phyloP scores from a whole-genome alignment of 768 basidiomycete species.

The Termitomyces sp. region DNA sequence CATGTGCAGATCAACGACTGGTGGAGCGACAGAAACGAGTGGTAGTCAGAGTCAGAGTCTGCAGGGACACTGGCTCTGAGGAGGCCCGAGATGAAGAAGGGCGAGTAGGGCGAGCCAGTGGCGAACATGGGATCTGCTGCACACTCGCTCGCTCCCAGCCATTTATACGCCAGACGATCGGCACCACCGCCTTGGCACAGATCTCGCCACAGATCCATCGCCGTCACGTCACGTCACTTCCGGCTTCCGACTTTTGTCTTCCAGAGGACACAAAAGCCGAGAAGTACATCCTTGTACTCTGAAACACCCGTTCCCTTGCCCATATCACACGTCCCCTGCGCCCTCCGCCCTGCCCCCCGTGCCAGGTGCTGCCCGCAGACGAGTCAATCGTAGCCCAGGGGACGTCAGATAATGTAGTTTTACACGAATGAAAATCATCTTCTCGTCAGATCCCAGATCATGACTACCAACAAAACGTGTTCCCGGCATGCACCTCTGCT shows the following conservation, averaged over 20 bases:
- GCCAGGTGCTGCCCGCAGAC: too few relatives aligned
- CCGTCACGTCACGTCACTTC: neutral
- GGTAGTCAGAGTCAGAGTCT: neutral
- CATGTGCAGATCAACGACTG: too few relatives aligned
- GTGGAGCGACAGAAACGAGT: neutral
- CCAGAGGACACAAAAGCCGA: too few relatives aligned
- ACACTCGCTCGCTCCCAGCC: too few relatives aligned
- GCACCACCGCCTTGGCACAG: neutral
- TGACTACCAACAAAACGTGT: neutral
- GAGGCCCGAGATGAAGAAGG: slow-evolving; percentile 62
- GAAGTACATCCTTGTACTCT: neutral
- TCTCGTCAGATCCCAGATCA: neutral
- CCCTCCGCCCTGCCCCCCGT: too few relatives aligned
- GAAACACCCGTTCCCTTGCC: neutral
- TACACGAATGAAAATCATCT: too few relatives aligned
- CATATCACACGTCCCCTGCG: too few relatives aligned
- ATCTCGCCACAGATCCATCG: slow-evolving; percentile 5
- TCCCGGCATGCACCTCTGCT: neutral
- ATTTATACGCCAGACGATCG: neutral
- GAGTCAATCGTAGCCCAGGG: neutral
- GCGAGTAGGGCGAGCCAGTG: slow-evolving; percentile 49
- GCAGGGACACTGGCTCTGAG: slow-evolving; percentile 34
- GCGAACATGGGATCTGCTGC: slow-evolving; percentile 25
- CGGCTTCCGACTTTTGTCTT: neutral
- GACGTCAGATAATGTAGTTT: neutral